Evolutionary conservation across 192 early-diverging fungal species (phyloP), one percentile per base, ranked within the genome.

Genomic region (Coemansia sp.): DNA sequence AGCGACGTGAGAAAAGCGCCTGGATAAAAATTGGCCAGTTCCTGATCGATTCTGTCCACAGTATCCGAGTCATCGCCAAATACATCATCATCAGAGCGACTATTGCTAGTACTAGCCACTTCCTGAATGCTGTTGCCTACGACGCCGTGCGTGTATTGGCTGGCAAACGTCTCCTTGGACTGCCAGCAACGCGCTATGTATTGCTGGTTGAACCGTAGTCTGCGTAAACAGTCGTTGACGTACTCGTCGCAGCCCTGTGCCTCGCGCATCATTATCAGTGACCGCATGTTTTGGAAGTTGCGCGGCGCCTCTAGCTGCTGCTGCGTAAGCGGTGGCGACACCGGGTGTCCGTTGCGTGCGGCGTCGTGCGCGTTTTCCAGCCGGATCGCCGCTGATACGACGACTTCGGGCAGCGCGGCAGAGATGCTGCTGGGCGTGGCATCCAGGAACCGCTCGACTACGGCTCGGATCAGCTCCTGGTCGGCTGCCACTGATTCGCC

Each of bases 1-100:
- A 88, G 71, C 28, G 79, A 77, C 5, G 66, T 61, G 33, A 88
- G 49, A 57, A 88, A 88, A 3, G 73, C 66, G 22, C 87, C 87
- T n/a, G 86, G 85, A 48, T 83, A 88, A 12, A 77, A 69, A 3
- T 6, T 36, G 0, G 57, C 52, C 66, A 72, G 52, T 20, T 12
- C 22, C 18, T 61, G 49, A 31, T 69, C 67, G 2, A 56, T 51
- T 7, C 40, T 51, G 11, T 42, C 40, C 16, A 17, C 52, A 29
- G 28, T 22, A 17, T n/a, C 70, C 56, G 29, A 45, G 48, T 12
- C 30, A 22, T 29, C 22, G 42, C 22, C 31, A 64, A 58, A 31
- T 11, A 31, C 33, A 29, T 18, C 38, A 45, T 33, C 22, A 25
- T 25, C 22, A 25, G 7, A 11, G 36, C 36, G 5, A 45, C 0